Evolutionary conservation across 257 asterid genomes (phyloP).

Genomic region (Ilex asprella): DNA sequence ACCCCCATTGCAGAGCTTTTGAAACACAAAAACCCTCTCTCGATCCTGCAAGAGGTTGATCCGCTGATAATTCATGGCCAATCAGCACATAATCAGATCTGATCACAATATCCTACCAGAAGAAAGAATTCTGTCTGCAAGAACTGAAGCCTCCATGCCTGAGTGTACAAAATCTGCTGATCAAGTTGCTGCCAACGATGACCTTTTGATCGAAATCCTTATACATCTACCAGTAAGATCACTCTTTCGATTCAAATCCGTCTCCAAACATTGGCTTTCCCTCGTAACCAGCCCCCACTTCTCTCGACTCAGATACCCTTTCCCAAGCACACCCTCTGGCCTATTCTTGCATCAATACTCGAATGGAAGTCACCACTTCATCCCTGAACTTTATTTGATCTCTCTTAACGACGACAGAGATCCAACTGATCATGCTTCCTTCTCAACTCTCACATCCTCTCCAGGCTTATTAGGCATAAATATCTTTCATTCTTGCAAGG

Average conservation of each 20-base stretch:
- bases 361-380: not conserved
- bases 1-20: no score
- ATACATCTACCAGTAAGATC: slow-evolving; percentile 25
- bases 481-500: slow-evolving; percentile 36
- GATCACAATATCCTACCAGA: no score
- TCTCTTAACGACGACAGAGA: slow-evolving; percentile 2
- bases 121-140: no score
- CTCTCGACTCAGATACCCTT: slow-evolving; percentile 8
- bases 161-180: slow-evolving; percentile 5
- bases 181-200: slow-evolving; percentile 17
- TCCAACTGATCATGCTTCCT: not conserved
- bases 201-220: slow-evolving; percentile 26
- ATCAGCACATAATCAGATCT: no score
- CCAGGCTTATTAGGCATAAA: slow-evolving; percentile 1
- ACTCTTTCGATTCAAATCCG: slow-evolving; percentile 23
- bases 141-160: not conserved
- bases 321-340: slow-evolving; percentile 17
- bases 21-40: no score
- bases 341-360: not conserved
- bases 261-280: slow-evolving; percentile 33
- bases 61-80: no score
- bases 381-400: slow-evolving; percentile 11
- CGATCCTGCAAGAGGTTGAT: no score
- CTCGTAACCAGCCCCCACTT: slow-evolving; percentile 24
- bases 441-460: not conserved